Percentiles rank a stretch among this genome's conserved stretches.
Conservation (phyloP, 495 filamentous ascomycete genomes). For the Neurospora sp. region DNA sequence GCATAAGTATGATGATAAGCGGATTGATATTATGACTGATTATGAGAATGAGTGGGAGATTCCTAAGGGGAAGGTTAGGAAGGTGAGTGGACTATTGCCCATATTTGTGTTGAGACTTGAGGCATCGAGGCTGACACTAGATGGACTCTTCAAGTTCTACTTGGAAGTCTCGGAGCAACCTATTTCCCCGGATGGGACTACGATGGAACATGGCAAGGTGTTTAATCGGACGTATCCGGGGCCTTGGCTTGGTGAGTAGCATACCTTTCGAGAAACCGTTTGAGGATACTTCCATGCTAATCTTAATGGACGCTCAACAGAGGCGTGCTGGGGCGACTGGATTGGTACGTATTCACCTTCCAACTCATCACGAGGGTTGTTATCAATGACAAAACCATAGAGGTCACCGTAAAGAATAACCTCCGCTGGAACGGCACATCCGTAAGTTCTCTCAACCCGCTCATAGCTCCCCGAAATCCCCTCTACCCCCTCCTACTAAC, state of each 20-base stretch:
- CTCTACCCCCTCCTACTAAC: neutral
- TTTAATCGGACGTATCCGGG: conserved; percentile 6
- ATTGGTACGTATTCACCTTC: neutral
- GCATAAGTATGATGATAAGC: neutral
- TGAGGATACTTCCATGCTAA: neutral
- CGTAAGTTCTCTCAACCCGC: neutral
- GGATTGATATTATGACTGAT: conserved; percentile 7
- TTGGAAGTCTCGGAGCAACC: conserved; percentile 8
- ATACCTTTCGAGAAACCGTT: neutral
- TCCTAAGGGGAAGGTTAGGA: neutral
- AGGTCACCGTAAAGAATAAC: conserved; percentile 6
- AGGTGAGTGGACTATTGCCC: neutral
- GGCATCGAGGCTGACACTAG: neutral
- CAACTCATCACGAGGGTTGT: neutral
- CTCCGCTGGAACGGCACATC: conserved; percentile 10
- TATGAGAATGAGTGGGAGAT: conserved; percentile 5
- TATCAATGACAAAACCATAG: neutral
- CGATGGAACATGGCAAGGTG: conserved; percentile 11
- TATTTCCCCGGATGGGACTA: conserved; percentile 6
- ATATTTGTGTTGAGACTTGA: neutral
- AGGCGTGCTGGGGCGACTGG: conserved; percentile 9
- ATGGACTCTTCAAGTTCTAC: neutral
- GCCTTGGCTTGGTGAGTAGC: conserved; percentile 7
- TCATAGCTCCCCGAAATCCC: too few species aligned
- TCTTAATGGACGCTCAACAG: neutral